phyloP scores from a whole-genome alignment of 768 basidiomycete species.

The Boletus vinaceobasis region DNA sequence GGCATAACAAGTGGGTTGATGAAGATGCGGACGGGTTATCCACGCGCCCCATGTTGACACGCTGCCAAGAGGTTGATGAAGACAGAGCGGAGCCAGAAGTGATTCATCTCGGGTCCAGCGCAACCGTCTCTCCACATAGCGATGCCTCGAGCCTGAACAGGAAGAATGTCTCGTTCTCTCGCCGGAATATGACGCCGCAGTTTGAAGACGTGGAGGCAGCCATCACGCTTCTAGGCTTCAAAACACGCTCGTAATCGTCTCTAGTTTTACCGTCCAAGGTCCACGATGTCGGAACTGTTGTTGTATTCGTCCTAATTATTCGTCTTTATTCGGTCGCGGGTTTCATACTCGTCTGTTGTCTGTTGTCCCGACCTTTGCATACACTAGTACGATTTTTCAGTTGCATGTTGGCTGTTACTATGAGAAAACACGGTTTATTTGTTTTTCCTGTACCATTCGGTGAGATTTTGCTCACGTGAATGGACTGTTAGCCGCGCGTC shows the following conservation, averaged over 20 bases:
- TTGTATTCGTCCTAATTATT: conserved; percentile 28
- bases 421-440: neutral
- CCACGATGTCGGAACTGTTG: neutral
- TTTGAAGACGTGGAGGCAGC: conserved; percentile 37
- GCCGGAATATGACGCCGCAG: conserved; percentile 10
- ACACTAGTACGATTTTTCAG: neutral
- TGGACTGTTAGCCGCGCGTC: conserved; percentile 21
- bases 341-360: conserved; percentile 3
- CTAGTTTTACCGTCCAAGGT: neutral
- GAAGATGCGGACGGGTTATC: conserved; percentile 15
- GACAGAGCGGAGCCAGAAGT: conserved; percentile 15
- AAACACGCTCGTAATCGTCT: conserved; percentile 12
- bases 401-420: neutral
- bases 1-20: conserved; percentile 28
- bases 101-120: conserved; percentile 14
- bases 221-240: conserved; percentile 36
- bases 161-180: neutral
- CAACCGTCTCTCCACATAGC: conserved; percentile 4
- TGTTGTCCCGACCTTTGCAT: conserved; percentile 11
- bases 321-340: conserved; percentile 21
- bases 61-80: conserved; percentile 5
- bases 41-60: conserved; percentile 8
- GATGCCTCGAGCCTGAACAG: neutral
- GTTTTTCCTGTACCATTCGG: too few species aligned
- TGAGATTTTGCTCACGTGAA: conserved; percentile 19